These are phyloP conservation scores for Leonotis leonurus DNA, from an alignment of 257 asterid genomes.

Conservation along the genomic window DNA sequence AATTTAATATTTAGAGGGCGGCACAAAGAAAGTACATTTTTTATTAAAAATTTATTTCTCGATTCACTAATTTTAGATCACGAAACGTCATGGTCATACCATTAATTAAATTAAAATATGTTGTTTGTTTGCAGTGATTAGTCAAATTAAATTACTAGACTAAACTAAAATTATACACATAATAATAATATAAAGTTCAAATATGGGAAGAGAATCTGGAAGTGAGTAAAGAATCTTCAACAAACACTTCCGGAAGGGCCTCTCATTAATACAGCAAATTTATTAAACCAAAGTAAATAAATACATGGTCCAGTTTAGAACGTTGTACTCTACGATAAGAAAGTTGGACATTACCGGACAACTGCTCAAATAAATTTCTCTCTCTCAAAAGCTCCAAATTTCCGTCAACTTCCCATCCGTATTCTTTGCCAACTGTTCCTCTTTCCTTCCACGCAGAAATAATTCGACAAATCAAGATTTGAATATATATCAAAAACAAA, in stretches of 20 bases:
- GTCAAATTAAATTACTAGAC: too few relatives aligned
- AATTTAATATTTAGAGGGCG: too few relatives aligned
- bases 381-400: conserved; percentile 14
- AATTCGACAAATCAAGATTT: too few relatives aligned
- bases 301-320: not conserved
- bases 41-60: too few relatives aligned
- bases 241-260: conserved; percentile 3
- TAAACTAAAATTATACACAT: too few relatives aligned
- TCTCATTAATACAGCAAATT: not conserved
- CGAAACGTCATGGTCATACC: too few relatives aligned
- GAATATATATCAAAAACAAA: not conserved
- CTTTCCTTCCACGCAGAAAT: not conserved
- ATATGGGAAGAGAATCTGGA: too few relatives aligned
- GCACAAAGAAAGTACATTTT: too few relatives aligned
- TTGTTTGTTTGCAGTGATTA: too few relatives aligned
- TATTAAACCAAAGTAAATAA: not conserved
- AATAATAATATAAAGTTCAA: too few relatives aligned
- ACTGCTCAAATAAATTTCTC: not conserved
- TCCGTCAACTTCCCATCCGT: conserved; percentile 29
- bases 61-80: too few relatives aligned
- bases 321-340: conserved; percentile 7
- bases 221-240: conserved; percentile 21
- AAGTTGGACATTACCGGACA: not conserved
- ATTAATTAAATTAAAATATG: too few relatives aligned
- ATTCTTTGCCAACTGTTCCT: conserved; percentile 23